phyloP scores from a whole-genome alignment of 805 yeast species.

The Candida peoriensis region DNA sequence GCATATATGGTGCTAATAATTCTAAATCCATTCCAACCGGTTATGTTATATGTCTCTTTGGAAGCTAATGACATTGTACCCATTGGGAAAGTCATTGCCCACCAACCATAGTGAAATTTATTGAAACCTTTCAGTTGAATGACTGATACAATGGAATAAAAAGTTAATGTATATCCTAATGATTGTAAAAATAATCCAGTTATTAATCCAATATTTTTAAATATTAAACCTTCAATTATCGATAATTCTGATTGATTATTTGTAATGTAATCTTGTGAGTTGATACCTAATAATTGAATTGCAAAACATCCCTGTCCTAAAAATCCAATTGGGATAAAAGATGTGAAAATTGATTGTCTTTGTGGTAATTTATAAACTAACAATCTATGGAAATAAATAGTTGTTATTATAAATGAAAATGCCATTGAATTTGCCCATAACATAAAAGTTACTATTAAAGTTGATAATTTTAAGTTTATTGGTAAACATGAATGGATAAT shows the following conservation, averaged over 20 bases:
- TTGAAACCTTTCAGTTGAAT: constrained; percentile 27
- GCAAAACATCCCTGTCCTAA: constrained; percentile 83
- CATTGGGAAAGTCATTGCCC: constrained; percentile 89
- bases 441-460: constrained; percentile 49
- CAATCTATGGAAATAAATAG: constrained; percentile 57
- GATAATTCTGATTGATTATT: constrained; percentile 16
- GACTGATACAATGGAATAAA: constrained; percentile 34
- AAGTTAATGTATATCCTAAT: constrained; percentile 55
- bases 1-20: constrained; percentile 62
- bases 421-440: constrained; percentile 68
- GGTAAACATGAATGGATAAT: constrained; percentile 43
- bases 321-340: constrained; percentile 77
- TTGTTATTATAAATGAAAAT: constrained; percentile 49
- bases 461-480: constrained; percentile 41
- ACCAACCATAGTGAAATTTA: constrained; percentile 49
- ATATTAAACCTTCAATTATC: constrained; percentile 24
- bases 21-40: constrained; percentile 51
- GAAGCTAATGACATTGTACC: constrained; percentile 74
- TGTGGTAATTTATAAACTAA: constrained; percentile 55
- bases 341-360: constrained; percentile 50
- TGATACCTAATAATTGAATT: constrained; percentile 48
- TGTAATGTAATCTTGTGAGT: constrained; percentile 25
- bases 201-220: constrained; percentile 32
- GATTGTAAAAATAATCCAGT: constrained; percentile 42
- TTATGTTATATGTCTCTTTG: constrained; percentile 42